These are phyloP conservation scores for Phytophthora uliginosa DNA, from an alignment of 352 stramenopile species.

Conservation along the genomic window DNA sequence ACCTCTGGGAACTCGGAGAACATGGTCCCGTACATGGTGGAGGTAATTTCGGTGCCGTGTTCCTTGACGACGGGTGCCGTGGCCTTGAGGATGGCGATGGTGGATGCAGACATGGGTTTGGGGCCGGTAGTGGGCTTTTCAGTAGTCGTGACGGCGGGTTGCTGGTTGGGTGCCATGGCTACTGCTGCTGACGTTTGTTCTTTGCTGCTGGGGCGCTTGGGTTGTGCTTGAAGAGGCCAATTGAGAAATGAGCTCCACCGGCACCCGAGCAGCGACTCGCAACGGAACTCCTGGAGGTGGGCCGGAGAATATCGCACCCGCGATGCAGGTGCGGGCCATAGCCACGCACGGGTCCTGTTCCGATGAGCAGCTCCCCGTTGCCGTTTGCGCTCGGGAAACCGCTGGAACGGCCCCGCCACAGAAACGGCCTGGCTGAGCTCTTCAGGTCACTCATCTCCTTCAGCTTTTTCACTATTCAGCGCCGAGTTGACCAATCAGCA, in stretches of 20 bases:
- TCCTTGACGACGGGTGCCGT: conserved; percentile 72
- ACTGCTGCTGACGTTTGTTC: neutral
- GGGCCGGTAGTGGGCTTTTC: conserved; percentile 15
- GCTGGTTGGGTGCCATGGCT: conserved; percentile 28
- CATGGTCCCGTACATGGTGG: conserved; percentile 76
- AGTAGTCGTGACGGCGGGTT: conserved; percentile 5
- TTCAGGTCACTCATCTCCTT: conserved; percentile 7
- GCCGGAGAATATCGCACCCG: neutral
- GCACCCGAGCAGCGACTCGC: neutral
- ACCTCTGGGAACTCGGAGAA: conserved; percentile 73
- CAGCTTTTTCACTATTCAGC: neutral
- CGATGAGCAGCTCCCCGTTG: neutral
- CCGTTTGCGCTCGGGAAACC: conserved; percentile 8
- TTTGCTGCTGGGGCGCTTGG: neutral
- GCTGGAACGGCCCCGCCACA: conserved; percentile 14
- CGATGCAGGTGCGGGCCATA: conserved; percentile 16
- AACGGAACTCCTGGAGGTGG: neutral
- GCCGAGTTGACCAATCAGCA: neutral
- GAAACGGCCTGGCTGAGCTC: neutral
- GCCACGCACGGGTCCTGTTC: conserved; percentile 7
- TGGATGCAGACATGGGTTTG: conserved; percentile 44
- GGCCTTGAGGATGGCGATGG: conserved; percentile 70
- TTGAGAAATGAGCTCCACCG: conserved; percentile 22
- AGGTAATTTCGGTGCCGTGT: conserved; percentile 71
- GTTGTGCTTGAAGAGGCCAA: conserved; percentile 18